Conservation (phyloP, 495 filamentous ascomycete genomes). For the Aspergillus steynii region DNA sequence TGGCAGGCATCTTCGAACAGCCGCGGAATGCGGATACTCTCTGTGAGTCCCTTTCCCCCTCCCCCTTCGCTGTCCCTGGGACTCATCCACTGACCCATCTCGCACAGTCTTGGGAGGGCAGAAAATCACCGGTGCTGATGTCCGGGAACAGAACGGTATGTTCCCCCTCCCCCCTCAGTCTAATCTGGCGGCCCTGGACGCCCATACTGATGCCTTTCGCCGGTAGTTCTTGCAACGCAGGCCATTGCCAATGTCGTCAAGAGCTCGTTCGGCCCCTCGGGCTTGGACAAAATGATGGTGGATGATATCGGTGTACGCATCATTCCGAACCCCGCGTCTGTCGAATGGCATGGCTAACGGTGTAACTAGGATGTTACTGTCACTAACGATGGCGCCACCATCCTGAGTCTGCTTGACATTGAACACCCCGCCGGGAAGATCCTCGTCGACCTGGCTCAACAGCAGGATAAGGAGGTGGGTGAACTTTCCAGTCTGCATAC, state of each 20-base stretch:
- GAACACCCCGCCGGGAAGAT: conserved; percentile 99
- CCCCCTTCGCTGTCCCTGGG: conserved; percentile 18
- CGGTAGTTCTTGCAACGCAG: conserved; percentile 84
- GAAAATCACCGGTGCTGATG: conserved; percentile 94
- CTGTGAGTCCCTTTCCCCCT: conserved; percentile 51
- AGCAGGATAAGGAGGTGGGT: conserved; percentile 91
- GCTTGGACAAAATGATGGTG: conserved; percentile 99
- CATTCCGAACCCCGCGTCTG: conserved; percentile 28
- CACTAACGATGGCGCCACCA: conserved; percentile 98
- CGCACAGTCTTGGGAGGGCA: conserved; percentile 79
- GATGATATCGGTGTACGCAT: conserved; percentile 90
- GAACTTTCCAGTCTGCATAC: not conserved
- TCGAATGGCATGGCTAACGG: conserved; percentile 7
- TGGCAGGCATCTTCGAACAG: conserved; percentile 89
- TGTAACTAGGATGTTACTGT: conserved; percentile 86
- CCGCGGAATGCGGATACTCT: conserved; percentile 83
- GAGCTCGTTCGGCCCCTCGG: conserved; percentile 95
- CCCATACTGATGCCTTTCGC: conserved; percentile 8
- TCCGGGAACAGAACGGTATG: conserved; percentile 92
- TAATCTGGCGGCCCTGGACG: not conserved
- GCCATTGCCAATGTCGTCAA: conserved; percentile 98
- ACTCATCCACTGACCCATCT: conserved; percentile 30
- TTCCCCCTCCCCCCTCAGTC: conserved; percentile 6
- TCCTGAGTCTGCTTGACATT: conserved; percentile 90
- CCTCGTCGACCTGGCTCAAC: conserved; percentile 93